phyloP scores from a whole-genome alignment of 805 yeast genomes.

The Saccharomyces jurei region DNA sequence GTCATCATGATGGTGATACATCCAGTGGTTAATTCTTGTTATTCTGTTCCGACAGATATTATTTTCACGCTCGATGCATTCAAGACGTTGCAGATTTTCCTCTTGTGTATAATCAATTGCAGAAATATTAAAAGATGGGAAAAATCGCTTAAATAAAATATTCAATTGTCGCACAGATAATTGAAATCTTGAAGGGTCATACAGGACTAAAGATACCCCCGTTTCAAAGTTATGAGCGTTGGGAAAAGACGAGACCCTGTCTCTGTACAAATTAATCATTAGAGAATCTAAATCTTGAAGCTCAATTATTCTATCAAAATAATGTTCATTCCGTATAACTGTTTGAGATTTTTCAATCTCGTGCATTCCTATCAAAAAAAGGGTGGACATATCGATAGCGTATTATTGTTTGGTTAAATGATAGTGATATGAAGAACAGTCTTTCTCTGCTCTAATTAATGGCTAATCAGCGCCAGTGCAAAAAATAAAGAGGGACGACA shows the following conservation, averaged over 20 bases:
- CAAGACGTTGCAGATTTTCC: not conserved
- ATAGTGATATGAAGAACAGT: not conserved
- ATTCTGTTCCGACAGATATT: slow-evolving; percentile 12
- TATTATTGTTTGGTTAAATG: not conserved
- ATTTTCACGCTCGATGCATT: slow-evolving; percentile 3
- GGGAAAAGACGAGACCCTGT: slow-evolving; percentile 13
- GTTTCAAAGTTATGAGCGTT: slow-evolving; percentile 17
- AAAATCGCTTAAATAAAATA: slow-evolving; percentile 9
- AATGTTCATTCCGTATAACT: not conserved
- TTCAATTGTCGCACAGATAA: slow-evolving; percentile 12
- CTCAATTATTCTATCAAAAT: slow-evolving; percentile 8
- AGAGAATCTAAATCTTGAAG: slow-evolving; percentile 10
- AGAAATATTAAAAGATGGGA: slow-evolving; percentile 23
- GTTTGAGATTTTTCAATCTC: not conserved
- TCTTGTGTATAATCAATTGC: slow-evolving; percentile 10
- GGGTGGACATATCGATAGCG: slow-evolving; percentile 9
- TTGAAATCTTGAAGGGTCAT: slow-evolving; percentile 3
- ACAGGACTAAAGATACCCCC: slow-evolving; percentile 19
- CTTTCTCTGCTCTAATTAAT: not conserved
- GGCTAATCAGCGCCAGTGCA: not conserved
- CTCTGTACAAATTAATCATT: slow-evolving; percentile 14
- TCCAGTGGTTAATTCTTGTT: slow-evolving; percentile 27
- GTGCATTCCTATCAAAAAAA: slow-evolving; percentile 6
- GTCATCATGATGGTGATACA: slow-evolving; percentile 15
- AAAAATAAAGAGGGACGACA: not conserved